Evolutionary conservation across 768 basidiomycete species (phyloP), one percentile per base, ranked within the genome.

Genomic region (Postia placenta): DNA sequence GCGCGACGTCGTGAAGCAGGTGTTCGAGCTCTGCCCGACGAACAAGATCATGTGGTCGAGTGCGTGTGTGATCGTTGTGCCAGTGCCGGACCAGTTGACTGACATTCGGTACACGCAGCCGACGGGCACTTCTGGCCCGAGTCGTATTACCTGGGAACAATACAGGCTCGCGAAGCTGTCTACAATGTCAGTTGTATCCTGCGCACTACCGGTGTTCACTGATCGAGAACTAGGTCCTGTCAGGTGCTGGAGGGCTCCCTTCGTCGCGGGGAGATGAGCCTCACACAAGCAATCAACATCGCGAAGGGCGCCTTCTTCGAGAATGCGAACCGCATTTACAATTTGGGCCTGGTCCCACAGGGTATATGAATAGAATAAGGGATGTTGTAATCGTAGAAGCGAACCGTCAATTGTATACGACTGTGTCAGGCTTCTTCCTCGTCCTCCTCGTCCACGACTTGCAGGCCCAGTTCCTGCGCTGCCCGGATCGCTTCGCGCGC

Each of bases 1-100:
- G 62, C 69, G 76, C 11, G 58, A 64, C 0, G 72, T 82, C 40
- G 63, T 89, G 24, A 73, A 71, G 22, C 79, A 89, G 59, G 67
- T 86, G 19, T 66, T 90, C 2, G 88, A 90, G 62, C 65, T 88
- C 12, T 70, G 75, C 15, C 88, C 88, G 11, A 87, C 81, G 24
- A 87, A 81, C 61, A 91, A 89, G 60, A 78, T 90, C 23, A 60
- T 91, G 69, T 91, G 85, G 84, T 88, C 85, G 3, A 87, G 87
- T 87, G 56, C 54, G 78, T 65, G 9, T 9, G 1, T n/a, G 22
- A 25, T 30, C 9, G 15, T 11, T 14, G 11, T 42, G 14, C 19
- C 42, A 42, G 19, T 20, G 27, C 30, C 11, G 17, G n/a, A 11
- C 45, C 20, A 15, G 20, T 33, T 39, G 39, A n/a, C n/a, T n/a